Evolutionary conservation across 805 yeast species (phyloP).

Genomic region (Nakazawaea anatomiae): DNA sequence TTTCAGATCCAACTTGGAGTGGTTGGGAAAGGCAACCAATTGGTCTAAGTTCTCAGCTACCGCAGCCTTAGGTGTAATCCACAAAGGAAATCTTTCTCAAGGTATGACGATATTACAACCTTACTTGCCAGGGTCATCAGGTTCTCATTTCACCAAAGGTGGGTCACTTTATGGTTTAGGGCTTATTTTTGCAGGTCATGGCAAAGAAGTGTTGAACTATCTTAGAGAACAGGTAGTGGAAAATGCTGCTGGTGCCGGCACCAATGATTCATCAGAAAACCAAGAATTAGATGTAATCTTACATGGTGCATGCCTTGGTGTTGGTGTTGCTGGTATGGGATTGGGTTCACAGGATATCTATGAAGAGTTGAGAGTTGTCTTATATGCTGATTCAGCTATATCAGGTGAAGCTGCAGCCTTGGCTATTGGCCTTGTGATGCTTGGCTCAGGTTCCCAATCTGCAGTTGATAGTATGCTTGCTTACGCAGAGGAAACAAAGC

Average conservation of each 20-base stretch:
- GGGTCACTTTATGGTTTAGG: conserved; percentile 94
- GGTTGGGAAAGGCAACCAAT: conserved; percentile 96
- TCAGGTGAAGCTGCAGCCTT: conserved; percentile 96
- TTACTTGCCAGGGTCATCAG: conserved; percentile 76
- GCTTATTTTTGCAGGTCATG: conserved; percentile 92
- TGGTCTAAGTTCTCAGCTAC: conserved; percentile 99
- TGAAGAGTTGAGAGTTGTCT: conserved; percentile 75
- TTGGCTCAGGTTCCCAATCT: conserved; percentile 75
- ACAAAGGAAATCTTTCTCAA: conserved; percentile 88
- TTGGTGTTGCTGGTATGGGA: conserved; percentile 97
- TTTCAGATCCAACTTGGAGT: conserved; percentile 83
- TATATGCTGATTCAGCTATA: conserved; percentile 86
- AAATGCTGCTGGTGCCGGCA: conserved; percentile 18
- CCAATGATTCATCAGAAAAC: conserved; percentile 46
- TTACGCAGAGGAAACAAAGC: conserved; percentile 93
- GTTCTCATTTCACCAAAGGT: conserved; percentile 88
- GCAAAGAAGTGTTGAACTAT: conserved; percentile 77
- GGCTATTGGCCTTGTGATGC: conserved; percentile 93
- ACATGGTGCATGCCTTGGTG: conserved; percentile 94
- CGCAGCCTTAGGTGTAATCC: conserved; percentile 96
- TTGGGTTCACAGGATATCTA: conserved; percentile 67
- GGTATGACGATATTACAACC: conserved; percentile 86
- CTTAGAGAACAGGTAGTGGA: conserved; percentile 68
- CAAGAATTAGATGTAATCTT: conserved; percentile 75
- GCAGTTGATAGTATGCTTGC: conserved; percentile 76